Conservation (phyloP, 2,329 filamentous ascomycete species). For the Colletotrichum caudatum region DNA sequence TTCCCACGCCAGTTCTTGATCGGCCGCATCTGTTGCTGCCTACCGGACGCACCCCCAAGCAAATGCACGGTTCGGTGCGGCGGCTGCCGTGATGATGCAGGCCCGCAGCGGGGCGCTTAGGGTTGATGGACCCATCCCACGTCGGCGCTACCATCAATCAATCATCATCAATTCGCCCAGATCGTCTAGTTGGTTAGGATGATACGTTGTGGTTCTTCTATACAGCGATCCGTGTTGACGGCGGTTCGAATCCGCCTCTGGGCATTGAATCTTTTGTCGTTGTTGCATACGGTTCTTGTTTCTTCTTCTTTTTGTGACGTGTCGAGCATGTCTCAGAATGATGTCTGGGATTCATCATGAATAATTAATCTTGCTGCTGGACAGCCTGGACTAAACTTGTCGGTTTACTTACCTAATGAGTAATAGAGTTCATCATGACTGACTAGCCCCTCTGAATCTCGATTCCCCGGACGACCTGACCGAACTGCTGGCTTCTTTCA, state of each 20-base stretch:
- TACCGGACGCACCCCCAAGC: not conserved
- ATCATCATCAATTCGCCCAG: constrained; percentile 25
- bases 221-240: no score
- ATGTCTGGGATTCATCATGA: not conserved
- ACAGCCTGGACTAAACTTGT: not conserved
- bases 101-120: constrained; percentile 28
- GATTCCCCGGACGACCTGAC: no score
- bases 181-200: constrained; percentile 42
- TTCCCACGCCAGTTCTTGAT: not conserved
- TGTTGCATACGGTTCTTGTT: not conserved
- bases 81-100: not conserved
- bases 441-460: no score
- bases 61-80: not conserved
- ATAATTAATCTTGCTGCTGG: not conserved
- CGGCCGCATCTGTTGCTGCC: not conserved
- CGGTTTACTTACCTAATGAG: no score
- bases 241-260: constrained; percentile 42
- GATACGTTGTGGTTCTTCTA: no score
- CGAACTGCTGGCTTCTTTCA: no score
- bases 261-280: constrained; percentile 19
- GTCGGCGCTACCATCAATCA: rapidly evolving
- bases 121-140: constrained; percentile 9
- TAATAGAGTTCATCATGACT: no score
- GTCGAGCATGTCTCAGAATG: not conserved
- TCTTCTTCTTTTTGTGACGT: no score